Evolutionary conservation across 495 filamentous ascomycete species (phyloP).

Genomic region (Hypoxylon lienhwacheense): DNA sequence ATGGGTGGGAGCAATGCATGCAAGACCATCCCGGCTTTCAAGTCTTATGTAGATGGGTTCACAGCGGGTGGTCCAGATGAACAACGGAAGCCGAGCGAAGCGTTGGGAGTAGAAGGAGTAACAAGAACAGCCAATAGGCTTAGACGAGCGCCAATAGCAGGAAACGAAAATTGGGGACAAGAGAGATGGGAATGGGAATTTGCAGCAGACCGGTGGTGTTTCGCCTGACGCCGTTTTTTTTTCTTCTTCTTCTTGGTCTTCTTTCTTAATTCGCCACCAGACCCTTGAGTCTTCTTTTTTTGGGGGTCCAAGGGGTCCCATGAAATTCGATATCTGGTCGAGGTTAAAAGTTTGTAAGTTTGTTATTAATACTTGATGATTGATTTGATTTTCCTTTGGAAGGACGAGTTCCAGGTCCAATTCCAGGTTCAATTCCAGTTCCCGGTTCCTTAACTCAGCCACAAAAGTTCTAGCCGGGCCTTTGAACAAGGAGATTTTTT

Average conservation of each 20-base stretch:
- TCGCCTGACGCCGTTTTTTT: constrained; percentile 38
- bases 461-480: constrained; percentile 41
- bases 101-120: constrained; percentile 26
- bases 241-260: too few relatives aligned
- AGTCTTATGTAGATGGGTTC: constrained; percentile 24
- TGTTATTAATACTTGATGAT: constrained; percentile 15
- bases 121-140: constrained; percentile 31
- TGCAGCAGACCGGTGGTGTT: constrained; percentile 32
- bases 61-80: constrained; percentile 34
- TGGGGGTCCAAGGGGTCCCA: constrained; percentile 37
- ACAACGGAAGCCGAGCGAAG: constrained; percentile 36
- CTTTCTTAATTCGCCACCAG: constrained; percentile 43
- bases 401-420: constrained; percentile 23
- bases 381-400: too few relatives aligned
- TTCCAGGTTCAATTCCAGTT: too few relatives aligned
- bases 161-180: constrained; percentile 37
- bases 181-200: constrained; percentile 36
- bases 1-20: constrained; percentile 29
- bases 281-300: constrained; percentile 37
- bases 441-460: constrained; percentile 34
- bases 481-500: constrained; percentile 24
- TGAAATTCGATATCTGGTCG: constrained; percentile 15
- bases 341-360: too few relatives aligned
- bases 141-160: constrained; percentile 23
- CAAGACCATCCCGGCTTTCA: constrained; percentile 35